Evolutionary conservation across 2,329 filamentous ascomycete genomes (phyloP), one percentile per base, ranked within the genome.

Genomic region (Venturia pyrina): DNA sequence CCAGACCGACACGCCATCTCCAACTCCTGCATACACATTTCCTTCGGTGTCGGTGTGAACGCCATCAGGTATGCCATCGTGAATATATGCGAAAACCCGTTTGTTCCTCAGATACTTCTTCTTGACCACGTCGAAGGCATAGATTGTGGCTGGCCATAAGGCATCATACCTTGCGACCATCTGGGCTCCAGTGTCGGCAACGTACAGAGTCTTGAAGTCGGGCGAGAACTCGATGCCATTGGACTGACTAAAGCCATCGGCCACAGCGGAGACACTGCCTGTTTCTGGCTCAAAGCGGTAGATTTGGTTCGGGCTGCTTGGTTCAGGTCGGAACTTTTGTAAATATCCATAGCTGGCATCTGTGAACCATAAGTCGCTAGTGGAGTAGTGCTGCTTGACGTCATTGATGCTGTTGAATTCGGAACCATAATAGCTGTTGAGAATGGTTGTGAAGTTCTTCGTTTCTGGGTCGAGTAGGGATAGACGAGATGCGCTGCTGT

Each of bases 301-400:
- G 0, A 87, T 83, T 70, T 87, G 85, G 66, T 81, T 82, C 5
- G 78, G 82, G 13, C 87, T 71, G 0, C 79, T 80, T 0, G 84
- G 84, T 6, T 72, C 68, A 0, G 81, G 81, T 0, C 85, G 78
- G 69, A 87, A 87, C 32, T 83, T 78, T 70, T 87, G 85, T 53
- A 83, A 77, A 67, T 78, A 83, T 3, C 84, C 86, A 68, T 88
- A 88, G 8, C 81, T 78, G 0, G 83, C 81, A 66, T 88, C 85
- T 1, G 85, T 88, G 70, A 88, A 87, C 76, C 86, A 88, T n/a
- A 88, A 75, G 34, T 84, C 80, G n/a, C 79, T 78, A 66, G 81
- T 85, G 13, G 73, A 72, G 40, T 84, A 78, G 68, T 86, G 80
- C 65, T 85, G 71, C 1, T 79, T 78, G 0, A 84, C 78, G 67